Percentiles rank a stretch among this genome's conserved stretches.
phyloP scores from a whole-genome alignment of 2,329 filamentous ascomycete species.

The Neofusicoccum umdonicola region DNA sequence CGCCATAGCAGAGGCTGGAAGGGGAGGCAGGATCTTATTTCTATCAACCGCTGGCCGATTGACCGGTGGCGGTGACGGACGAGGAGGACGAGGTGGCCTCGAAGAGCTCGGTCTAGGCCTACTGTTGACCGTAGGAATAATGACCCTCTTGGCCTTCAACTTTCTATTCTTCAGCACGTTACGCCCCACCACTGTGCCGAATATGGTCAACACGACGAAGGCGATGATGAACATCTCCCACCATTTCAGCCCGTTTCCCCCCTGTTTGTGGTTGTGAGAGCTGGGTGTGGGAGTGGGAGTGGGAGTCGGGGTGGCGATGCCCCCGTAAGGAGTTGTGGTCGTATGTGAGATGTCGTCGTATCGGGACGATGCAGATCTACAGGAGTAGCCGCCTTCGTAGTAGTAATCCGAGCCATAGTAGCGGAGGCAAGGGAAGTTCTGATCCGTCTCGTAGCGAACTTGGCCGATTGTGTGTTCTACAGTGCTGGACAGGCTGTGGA shows the following conservation, averaged over 20 bases:
- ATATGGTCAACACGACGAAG: background rate
- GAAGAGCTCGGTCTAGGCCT: too few relatives aligned
- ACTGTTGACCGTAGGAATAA: background rate
- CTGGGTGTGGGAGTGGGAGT: background rate
- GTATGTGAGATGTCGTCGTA: background rate
- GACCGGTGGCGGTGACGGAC: background rate
- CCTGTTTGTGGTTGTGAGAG: background rate
- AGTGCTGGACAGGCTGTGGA: background rate
- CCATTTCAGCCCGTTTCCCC: background rate
- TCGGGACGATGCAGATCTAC: background rate
- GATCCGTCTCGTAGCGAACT: background rate
- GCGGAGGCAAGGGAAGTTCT: background rate
- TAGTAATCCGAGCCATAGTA: background rate
- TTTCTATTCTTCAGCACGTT: background rate
- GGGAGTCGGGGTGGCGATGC: background rate
- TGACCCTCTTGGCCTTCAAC: background rate
- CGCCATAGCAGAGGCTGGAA: background rate
- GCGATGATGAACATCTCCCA: background rate
- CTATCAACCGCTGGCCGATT: background rate
- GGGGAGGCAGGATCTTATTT: background rate
- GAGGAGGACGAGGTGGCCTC: too few relatives aligned
- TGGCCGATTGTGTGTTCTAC: background rate
- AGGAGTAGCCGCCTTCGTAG: constrained; percentile 5
- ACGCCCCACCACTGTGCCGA: background rate
- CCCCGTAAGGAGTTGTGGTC: background rate